Evolutionary conservation across 1,139 yeast species (phyloP).

Genomic region (Hanseniaspora uvarum): DNA sequence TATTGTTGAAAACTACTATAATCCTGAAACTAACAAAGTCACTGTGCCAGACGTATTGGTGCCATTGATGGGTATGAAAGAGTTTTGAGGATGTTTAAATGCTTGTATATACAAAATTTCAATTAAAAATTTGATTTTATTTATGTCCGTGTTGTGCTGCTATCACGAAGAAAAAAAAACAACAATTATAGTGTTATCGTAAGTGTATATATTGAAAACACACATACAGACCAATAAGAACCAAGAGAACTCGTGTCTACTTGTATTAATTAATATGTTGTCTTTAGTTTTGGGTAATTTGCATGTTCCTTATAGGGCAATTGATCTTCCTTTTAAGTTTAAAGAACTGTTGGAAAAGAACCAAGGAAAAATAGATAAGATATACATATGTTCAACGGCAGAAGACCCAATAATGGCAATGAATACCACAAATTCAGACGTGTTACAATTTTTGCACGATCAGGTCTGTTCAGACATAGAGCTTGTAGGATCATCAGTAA

Average conservation of each 20-base stretch:
- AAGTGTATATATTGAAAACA: not conserved
- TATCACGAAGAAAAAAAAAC: not conserved
- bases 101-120: not conserved
- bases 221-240: not conserved
- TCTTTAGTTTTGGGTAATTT: slow-evolving; percentile 86
- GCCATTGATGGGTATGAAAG: slow-evolving; percentile 55
- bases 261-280: slow-evolving; percentile 38
- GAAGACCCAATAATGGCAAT: slow-evolving; percentile 11
- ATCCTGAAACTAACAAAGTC: slow-evolving; percentile 46
- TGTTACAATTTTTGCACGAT: slow-evolving; percentile 6
- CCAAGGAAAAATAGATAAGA: slow-evolving; percentile 13
- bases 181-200: not conserved
- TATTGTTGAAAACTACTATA: slow-evolving; percentile 72
- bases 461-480: slow-evolving; percentile 8
- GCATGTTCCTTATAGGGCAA: slow-evolving; percentile 77
- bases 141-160: not conserved
- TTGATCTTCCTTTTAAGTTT: slow-evolving; percentile 32
- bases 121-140: not conserved
- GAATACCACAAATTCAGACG: not conserved
- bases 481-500: not conserved
- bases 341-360: slow-evolving; percentile 13
- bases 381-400: slow-evolving; percentile 12
- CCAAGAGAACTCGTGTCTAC: not conserved
- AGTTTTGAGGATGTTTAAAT: slow-evolving; percentile 23
- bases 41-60: slow-evolving; percentile 59